These are phyloP conservation scores for Samsoniella hepiali DNA, from an alignment of 2,329 filamentous ascomycete species.

Conservation along the genomic window DNA sequence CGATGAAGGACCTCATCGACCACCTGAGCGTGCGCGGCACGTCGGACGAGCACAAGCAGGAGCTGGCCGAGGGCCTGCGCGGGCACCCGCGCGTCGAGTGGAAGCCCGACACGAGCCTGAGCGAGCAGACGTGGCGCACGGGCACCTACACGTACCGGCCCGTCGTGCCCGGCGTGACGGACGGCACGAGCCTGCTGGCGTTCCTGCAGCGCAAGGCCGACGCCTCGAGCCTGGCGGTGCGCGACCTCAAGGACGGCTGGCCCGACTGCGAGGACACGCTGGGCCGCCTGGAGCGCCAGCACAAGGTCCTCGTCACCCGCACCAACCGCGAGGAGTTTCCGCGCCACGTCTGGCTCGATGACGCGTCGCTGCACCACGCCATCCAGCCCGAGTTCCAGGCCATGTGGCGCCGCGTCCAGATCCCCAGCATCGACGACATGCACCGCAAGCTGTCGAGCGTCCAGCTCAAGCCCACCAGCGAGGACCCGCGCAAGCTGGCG, in stretches of 20 bases:
- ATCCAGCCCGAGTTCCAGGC: constrained; percentile 80
- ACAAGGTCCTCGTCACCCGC: constrained; percentile 79
- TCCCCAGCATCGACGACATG: constrained; percentile 74
- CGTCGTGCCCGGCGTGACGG: constrained; percentile 74
- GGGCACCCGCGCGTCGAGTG: constrained; percentile 59
- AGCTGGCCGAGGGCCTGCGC: constrained; percentile 66
- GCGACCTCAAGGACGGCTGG: constrained; percentile 96
- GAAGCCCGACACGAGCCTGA: constrained; percentile 55
- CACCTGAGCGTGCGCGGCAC: constrained; percentile 71
- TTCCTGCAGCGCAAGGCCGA: constrained; percentile 80
- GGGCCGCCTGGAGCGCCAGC: constrained; percentile 70
- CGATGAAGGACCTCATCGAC: constrained; percentile 72
- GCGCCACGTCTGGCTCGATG: constrained; percentile 84
- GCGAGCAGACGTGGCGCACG: constrained; percentile 62
- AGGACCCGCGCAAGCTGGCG: constrained; percentile 59
- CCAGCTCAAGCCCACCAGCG: constrained; percentile 80
- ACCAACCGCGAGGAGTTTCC: constrained; percentile 91
- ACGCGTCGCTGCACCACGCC: constrained; percentile 68
- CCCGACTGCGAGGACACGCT: constrained; percentile 77
- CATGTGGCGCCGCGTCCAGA: constrained; percentile 77
- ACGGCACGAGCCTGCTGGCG: constrained; percentile 70
- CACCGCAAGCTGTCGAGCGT: constrained; percentile 72
- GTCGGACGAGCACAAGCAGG: constrained; percentile 58
- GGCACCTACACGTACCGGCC: constrained; percentile 83
- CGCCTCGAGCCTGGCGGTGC: constrained; percentile 76